Conservation (phyloP, 2,329 filamentous ascomycete species). For the Ceratocystis cacaofunesta region DNA sequence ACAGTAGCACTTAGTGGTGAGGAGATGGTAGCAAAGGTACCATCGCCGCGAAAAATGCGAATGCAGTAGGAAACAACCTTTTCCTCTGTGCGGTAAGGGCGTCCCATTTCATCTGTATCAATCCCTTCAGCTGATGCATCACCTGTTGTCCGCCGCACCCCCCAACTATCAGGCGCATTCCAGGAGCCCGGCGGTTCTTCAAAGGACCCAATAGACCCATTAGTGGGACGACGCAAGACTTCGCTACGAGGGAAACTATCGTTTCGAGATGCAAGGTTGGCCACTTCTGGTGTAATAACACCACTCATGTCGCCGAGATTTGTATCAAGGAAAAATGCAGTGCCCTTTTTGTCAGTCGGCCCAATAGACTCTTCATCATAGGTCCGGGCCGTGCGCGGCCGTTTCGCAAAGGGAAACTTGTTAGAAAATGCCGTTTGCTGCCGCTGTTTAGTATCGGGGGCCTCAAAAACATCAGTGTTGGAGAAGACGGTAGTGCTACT, state of each 20-base stretch:
- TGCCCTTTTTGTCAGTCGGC: constrained; percentile 44
- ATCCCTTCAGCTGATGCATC: constrained; percentile 51
- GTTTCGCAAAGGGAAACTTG: constrained; percentile 48
- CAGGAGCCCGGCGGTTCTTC: constrained; percentile 47
- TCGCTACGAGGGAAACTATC: constrained; percentile 9
- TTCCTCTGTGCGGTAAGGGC: constrained; percentile 33
- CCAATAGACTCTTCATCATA: constrained; percentile 45
- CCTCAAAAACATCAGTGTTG: constrained; percentile 13
- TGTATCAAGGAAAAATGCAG: constrained; percentile 67
- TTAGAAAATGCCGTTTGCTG: constrained; percentile 36
- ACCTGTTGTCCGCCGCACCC: constrained; percentile 60
- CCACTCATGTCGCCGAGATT: constrained; percentile 84
- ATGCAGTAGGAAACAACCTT: constrained; percentile 73
- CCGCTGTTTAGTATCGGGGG: constrained; percentile 17
- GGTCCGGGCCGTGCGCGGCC: constrained; percentile 31
- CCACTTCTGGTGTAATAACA: constrained; percentile 4
- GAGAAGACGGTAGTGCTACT: constrained; percentile 11
- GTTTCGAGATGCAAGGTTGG: neutral
- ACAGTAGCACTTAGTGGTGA: constrained; percentile 73
- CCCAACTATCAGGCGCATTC: constrained; percentile 96
- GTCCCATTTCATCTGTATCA: constrained; percentile 32
- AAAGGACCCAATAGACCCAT: constrained; percentile 11
- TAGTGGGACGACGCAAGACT: constrained; percentile 2
- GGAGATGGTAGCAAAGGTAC: constrained; percentile 85
- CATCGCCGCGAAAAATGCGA: constrained; percentile 84